phyloP scores from a whole-genome alignment of 345 rosid genomes.

The Salix caprea region DNA sequence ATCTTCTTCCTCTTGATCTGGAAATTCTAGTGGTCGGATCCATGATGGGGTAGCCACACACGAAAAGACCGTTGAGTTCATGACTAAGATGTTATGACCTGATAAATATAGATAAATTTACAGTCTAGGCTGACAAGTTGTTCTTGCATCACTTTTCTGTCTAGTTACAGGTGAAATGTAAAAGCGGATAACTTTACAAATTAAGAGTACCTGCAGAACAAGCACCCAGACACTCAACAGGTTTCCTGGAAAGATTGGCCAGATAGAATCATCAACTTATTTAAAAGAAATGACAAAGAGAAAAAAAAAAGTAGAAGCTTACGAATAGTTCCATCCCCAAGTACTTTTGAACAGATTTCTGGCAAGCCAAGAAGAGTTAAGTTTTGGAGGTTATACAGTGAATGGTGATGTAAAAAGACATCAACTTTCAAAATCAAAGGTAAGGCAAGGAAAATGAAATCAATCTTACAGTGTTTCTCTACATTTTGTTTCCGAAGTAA shows the following conservation, averaged over 20 bases:
- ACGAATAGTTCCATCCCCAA: not conserved
- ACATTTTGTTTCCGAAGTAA: conserved; percentile 2
- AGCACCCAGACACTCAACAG: not conserved
- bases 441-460: not conserved
- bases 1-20: too few relatives aligned
- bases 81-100: too few relatives aligned
- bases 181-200: too few relatives aligned
- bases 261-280: not conserved
- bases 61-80: too few relatives aligned
- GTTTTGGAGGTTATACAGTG: not conserved
- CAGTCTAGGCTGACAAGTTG: too few relatives aligned
- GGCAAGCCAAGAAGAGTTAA: not conserved
- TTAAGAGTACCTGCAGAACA: conserved; percentile 2
- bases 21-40: too few relatives aligned
- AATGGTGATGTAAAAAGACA: not conserved
- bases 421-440: not conserved
- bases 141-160: not conserved
- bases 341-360: conserved; percentile 10
- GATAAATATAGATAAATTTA: too few relatives aligned
- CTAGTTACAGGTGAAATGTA: too few relatives aligned
- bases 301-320: not conserved
- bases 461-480: conserved; percentile 1
- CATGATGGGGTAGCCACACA: too few relatives aligned
- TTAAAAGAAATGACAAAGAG: not conserved
- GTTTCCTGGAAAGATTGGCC: not conserved